These are phyloP conservation scores for Lichtheimia ramosa DNA, from an alignment of 371 early-diverging fungal species.

Conservation along the genomic window DNA sequence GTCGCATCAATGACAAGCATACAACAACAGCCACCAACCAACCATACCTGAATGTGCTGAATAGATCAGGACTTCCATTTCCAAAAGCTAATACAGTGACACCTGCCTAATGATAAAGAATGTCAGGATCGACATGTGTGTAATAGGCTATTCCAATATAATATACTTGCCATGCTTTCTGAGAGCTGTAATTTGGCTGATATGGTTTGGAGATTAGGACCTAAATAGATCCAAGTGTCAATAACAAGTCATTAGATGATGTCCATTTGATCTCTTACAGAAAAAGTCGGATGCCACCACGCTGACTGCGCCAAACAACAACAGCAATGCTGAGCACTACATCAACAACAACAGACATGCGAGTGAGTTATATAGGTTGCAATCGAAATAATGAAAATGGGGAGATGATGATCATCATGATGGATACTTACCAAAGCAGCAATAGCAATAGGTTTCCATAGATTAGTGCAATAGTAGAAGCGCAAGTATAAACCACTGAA, in stretches of 20 bases:
- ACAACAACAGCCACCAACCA: conserved; percentile 4
- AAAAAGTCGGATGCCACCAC: conserved; percentile 74
- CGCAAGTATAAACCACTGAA: conserved; percentile 56
- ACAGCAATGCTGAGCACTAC: conserved; percentile 38
- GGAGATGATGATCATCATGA: background rate
- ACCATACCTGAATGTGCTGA: conserved; percentile 69
- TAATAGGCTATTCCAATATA: too few species aligned
- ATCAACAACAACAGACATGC: background rate
- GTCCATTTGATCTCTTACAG: conserved; percentile 40
- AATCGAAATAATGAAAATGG: conserved; percentile 4
- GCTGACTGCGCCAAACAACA: conserved; percentile 65
- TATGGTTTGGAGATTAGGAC: conserved; percentile 67
- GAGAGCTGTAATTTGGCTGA: conserved; percentile 61
- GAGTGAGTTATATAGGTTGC: background rate
- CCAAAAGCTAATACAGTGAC: conserved; percentile 86
- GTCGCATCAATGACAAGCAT: background rate
- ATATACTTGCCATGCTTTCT: conserved; percentile 59
- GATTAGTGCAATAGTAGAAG: conserved; percentile 60
- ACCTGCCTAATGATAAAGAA: conserved; percentile 58
- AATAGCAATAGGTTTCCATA: conserved; percentile 41
- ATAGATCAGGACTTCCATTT: conserved; percentile 83
- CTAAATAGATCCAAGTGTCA: conserved; percentile 22
- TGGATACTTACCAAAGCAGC: conserved; percentile 38
- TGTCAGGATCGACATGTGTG: background rate
- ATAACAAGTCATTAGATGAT: background rate